A percentile compares a stretch with the other conserved stretches of the same genome.
Evolutionary conservation across 306 rosid species (phyloP).

Genomic region (Leucaena leucocephala): DNA sequence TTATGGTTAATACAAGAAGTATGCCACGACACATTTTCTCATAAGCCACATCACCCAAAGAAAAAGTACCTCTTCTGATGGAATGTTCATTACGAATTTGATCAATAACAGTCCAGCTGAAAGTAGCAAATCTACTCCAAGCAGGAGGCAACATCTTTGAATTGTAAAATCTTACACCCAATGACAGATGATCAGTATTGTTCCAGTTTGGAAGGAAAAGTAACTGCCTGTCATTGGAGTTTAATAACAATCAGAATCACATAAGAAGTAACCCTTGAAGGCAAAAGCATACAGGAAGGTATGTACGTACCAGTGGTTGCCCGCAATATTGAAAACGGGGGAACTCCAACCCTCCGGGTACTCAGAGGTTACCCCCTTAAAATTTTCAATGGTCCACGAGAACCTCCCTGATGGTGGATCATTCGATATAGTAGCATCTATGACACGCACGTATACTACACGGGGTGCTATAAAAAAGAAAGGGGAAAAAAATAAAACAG

Average conservation of each 20-base stretch:
- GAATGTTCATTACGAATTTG: no score
- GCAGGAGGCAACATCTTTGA: no score
- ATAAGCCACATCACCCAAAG: not conserved
- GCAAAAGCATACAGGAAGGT: not conserved
- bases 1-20: no score
- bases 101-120: no score
- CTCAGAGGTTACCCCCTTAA: slow-evolving; percentile 43
- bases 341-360: slow-evolving; percentile 57
- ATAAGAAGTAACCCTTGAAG: not conserved
- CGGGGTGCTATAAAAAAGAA: no score
- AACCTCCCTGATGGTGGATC: slow-evolving; percentile 63
- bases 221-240: slow-evolving; percentile 56
- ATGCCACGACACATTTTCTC: no score
- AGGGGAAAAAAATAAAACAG: no score
- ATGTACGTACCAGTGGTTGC: slow-evolving; percentile 57
- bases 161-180: no score
- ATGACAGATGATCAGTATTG: slow-evolving; percentile 66
- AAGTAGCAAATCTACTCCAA: no score
- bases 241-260: not conserved
- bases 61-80: no score
- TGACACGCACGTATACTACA: no score
- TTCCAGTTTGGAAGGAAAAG: slow-evolving; percentile 78
- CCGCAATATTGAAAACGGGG: slow-evolving; percentile 57
- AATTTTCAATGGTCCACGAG: slow-evolving; percentile 75
- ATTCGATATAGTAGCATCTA: slow-evolving; percentile 32